Evolutionary conservation across 108 stramenopile genomes (phyloP), one percentile per base, ranked within the genome.

Genomic region (Bacterosira constricta): DNA sequence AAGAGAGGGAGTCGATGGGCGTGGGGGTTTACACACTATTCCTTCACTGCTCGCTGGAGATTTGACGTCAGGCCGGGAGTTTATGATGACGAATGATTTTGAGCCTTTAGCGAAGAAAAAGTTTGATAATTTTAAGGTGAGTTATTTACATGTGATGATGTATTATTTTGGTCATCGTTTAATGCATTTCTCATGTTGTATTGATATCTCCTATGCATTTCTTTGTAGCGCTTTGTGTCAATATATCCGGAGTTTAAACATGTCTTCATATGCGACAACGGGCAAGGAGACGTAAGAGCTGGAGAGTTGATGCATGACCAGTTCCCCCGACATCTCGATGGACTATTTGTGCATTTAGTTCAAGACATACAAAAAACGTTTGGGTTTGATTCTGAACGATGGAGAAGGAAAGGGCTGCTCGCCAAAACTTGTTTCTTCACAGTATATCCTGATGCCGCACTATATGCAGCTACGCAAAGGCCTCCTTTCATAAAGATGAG

Each of bases 211-310:
- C n/a, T n/a, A n/a, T n/a, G n/a, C n/a, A n/a, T n/a, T n/a, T n/a
- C n/a, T n/a, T n/a, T n/a, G n/a, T n/a, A n/a, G 59, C 78, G 94
- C 77, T 98, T 91, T 67, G 88, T 93, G 0, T 77, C 87, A 25
- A 93, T 99, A 13, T 99, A 99, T 73, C 98, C 99, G 15, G 99
- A 99, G 66, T 99, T 91, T 63, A 83, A 80, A 42, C 96, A 95
- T 67, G 92, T 98, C 4, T 99, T 99, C 77, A 85, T 99, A 47
- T 98, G 97, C 18, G 99, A 99, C 84, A 99, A 99, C 75, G 99
- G 99, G 29, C 99, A 99, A 75, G 97, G 98, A 9, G 99, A 99
- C 67, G 98, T 98, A 0, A 81, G 94, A 54, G 98, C 98, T 11
- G 97, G 95, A 17, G 98, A 99, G 61, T 62, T 98, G 75, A 98